Base-by-base conservation (phyloP, 1,139 yeast species). In the Saccharomyces pastorianus region DNA sequence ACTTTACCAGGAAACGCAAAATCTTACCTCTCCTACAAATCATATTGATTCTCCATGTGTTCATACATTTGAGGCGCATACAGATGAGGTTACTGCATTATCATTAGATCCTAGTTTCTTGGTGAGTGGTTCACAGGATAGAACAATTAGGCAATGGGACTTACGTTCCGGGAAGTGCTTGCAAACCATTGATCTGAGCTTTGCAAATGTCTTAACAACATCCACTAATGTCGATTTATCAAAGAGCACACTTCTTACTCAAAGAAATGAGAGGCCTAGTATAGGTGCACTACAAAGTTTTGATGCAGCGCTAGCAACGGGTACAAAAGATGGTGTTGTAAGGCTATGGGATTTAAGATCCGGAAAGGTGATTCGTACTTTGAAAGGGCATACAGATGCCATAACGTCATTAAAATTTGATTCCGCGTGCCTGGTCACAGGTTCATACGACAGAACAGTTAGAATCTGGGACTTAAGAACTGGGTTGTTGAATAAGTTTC, bases 51-150 rank as follows among this genome's bases (percentile, higher is more conserved):
- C 48, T 11, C 66, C 73, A 11, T 69, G 76, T 53, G 64, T 82
- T 6, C 72, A 75, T 51, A 74, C 80, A 8, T 79, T 83, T 61
- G 84, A 79, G 50, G 79, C 85, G 0, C 91, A 85, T 61, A 71
- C 83, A 34, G 88, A 81, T 48, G 84, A 80, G 59, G 75, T 85
- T 48, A 81, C 87, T 0, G 84, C 87, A 0, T 64, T 85, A 51
- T 77, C 82, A 61, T 79, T 80, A 47, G 76, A 76, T 46, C 90
- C 88, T 57, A 77, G 78, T 48, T 71, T 74, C 51, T 81, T 90
- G 44, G 67, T 93, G 5, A 85, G 95, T 47, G 99, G 97, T 0
- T 81, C 95, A 5, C 93, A 98, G 96, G 99, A 93, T 72, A 84
- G 82, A 66, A 75, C 80, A 6, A 77, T 87, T 3, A 73, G 84